phyloP scores from a whole-genome alignment of 2,329 filamentous ascomycete genomes.

The Phialophora expanda region DNA sequence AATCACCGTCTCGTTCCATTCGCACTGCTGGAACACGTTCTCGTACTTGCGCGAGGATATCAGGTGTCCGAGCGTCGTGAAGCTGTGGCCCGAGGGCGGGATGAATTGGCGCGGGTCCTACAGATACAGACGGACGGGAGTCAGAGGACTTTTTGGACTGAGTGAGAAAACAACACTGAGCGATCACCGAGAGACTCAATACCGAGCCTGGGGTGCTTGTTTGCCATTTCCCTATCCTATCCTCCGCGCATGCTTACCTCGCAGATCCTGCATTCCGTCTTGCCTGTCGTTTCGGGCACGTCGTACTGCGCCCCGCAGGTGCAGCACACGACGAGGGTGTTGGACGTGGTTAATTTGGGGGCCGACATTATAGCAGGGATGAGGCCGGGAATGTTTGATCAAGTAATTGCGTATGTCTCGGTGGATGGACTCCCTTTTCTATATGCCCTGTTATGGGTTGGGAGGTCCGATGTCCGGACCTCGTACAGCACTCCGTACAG shows the following conservation, averaged over 20 bases:
- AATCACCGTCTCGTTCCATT: slow-evolving; percentile 29
- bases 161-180: no score
- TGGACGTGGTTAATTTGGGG: slow-evolving; percentile 32
- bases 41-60: slow-evolving; percentile 44
- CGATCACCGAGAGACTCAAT: no score
- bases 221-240: no score
- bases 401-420: no score
- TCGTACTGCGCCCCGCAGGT: slow-evolving; percentile 41
- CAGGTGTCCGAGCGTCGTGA: slow-evolving; percentile 59
- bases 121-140: not conserved
- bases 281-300: slow-evolving; percentile 25
- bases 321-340: slow-evolving; percentile 37
- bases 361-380: slow-evolving; percentile 5
- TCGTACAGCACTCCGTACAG: no score
- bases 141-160: not conserved
- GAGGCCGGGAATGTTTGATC: no score
- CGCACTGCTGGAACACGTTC: slow-evolving; percentile 35
- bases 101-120: slow-evolving; percentile 40
- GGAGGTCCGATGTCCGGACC: no score
- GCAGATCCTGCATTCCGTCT: slow-evolving; percentile 36
- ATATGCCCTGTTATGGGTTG: no score
- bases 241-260: slow-evolving; percentile 20
- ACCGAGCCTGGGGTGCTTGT: no score
- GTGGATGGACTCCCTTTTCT: no score
- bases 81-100: slow-evolving; percentile 34